Base-by-base conservation (phyloP, 345 rosid species). In the Lumnitzera racemosa region DNA sequence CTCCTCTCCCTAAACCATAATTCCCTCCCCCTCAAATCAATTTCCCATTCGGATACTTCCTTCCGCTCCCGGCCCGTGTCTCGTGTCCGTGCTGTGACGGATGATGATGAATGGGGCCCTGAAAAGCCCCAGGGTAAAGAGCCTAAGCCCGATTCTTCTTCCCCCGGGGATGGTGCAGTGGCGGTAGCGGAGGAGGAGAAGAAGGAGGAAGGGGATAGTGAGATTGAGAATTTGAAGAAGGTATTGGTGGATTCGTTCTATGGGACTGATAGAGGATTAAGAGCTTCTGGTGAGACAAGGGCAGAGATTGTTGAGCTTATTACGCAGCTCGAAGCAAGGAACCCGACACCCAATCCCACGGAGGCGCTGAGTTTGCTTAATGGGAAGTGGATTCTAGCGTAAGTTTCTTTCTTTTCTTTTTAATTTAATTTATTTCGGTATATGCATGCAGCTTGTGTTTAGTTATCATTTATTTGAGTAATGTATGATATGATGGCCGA, bases 321-420 rank as follows among this genome's bases (percentile, higher is more conserved):
- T 23, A 83, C 89, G 5, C 88, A 78, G 83, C 87, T 89, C 12
- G 98, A 92, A 69, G 79, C 86, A 13, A 85, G 70, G 78, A 92
- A 92, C 70, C 98, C 98, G 31, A 89, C 85, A 2, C 82, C 96
- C 0, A 87, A 85, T 0, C 96, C 98, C 0, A 92, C 91, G 27
- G 88, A 89, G 51, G 94, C 96, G 47, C 64, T 89, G 67, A 54
- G 81, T 71, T 76, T 81, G 57, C 94, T 92, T 77, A 82, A 89
- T 51, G 96, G 91, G 63, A 89, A 92, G 72, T 92, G 98, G 98
- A 80, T 87, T 72, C 96, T 92, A 24, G 88, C 80, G 96, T 92
- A 81, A 81, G 91, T 25, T 57, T 63, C 14, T 11, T 58, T 36
- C 12, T 12, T 24, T 13, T 29, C 2, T 12, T 16, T 3, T 0